Evolutionary conservation across 2,329 filamentous ascomycete genomes (phyloP).

Genomic region (Mollisiaceae sp.): DNA sequence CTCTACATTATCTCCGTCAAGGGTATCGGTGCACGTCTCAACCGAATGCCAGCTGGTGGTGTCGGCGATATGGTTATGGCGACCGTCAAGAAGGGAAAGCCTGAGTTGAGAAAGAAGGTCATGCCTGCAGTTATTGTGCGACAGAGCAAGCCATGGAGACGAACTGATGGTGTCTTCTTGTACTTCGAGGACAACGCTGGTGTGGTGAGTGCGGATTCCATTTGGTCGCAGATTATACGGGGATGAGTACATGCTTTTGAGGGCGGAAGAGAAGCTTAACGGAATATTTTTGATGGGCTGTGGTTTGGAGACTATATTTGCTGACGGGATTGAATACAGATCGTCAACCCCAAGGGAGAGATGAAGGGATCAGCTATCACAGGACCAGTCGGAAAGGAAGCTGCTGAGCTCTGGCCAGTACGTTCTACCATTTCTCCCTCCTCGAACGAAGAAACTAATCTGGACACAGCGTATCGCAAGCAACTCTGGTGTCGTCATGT

Average conservation of each 20-base stretch:
- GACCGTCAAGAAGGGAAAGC: constrained; percentile 99
- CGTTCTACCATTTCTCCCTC: constrained; percentile 47
- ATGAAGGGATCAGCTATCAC: constrained; percentile 99
- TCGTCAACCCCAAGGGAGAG: constrained; percentile 99
- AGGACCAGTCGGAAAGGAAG: constrained; percentile 98
- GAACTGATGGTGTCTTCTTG: constrained; percentile 96
- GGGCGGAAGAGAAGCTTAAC: neutral
- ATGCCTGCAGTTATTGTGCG: constrained; percentile 99
- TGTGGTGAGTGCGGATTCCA: constrained; percentile 74
- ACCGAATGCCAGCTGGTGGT: constrained; percentile 95
- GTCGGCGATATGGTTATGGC: constrained; percentile 99
- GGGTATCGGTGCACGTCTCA: constrained; percentile 96
- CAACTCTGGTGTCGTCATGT: constrained; percentile 99
- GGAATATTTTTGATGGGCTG: neutral
- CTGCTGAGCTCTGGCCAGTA: constrained; percentile 98
- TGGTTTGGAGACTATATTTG: constrained; percentile 18
- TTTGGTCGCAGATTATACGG: neutral
- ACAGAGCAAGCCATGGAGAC: constrained; percentile 99
- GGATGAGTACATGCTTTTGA: neutral
- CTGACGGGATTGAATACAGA: constrained; percentile 61
- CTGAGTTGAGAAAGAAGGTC: constrained; percentile 99
- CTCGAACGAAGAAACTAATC: constrained; percentile 40
- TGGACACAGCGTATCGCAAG: constrained; percentile 86
- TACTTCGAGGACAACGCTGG: constrained; percentile 99
- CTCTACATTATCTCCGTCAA: constrained; percentile 99